Evolutionary conservation across 139 green algal genomes (phyloP).

Genomic region (Yamagishiella unicocca): DNA sequence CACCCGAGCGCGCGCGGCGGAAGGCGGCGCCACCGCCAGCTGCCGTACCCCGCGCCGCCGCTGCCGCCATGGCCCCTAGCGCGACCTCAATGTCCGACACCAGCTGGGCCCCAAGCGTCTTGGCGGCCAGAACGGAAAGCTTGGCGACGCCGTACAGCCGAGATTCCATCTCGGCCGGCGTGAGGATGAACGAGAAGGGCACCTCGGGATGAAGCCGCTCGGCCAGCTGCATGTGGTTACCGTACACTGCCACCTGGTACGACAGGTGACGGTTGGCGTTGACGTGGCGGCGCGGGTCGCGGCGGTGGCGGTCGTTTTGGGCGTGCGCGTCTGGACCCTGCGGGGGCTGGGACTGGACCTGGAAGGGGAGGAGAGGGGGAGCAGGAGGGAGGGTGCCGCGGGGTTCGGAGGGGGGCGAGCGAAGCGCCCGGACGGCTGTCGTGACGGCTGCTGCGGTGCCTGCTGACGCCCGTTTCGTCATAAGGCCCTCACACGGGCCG

Average conservation of each 20-base stretch:
- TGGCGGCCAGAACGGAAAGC: conserved; percentile 52
- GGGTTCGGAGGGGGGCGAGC: too few species aligned
- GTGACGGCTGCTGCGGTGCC: too few species aligned
- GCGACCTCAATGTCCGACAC: conserved; percentile 46
- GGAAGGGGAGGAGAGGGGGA: too few species aligned
- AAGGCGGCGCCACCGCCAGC: too few species aligned
- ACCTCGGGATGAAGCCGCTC: conserved; percentile 65
- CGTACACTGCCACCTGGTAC: conserved; percentile 55
- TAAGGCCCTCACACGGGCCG: too few species aligned
- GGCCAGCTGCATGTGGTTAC: conserved; percentile 45
- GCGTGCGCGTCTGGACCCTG: neutral
- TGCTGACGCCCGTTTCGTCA: too few species aligned
- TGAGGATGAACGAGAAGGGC: conserved; percentile 61
- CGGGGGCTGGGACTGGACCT: conserved; percentile 27
- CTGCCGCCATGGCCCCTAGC: neutral
- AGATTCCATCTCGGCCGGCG: conserved; percentile 48
- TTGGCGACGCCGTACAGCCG: conserved; percentile 33
- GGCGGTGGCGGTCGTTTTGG: conserved; percentile 8
- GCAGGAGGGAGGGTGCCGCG: too few species aligned
- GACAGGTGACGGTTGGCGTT: conserved; percentile 50
- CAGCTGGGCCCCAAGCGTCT: conserved; percentile 51
- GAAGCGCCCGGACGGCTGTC: too few species aligned
- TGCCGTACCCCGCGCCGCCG: neutral
- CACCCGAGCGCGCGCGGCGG: too few species aligned
- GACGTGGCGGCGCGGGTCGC: conserved; percentile 43